Evolutionary conservation across 2,329 filamentous ascomycete species (phyloP), one percentile per base, ranked within the genome.

Genomic region (Aspergillus transmontanensis): DNA sequence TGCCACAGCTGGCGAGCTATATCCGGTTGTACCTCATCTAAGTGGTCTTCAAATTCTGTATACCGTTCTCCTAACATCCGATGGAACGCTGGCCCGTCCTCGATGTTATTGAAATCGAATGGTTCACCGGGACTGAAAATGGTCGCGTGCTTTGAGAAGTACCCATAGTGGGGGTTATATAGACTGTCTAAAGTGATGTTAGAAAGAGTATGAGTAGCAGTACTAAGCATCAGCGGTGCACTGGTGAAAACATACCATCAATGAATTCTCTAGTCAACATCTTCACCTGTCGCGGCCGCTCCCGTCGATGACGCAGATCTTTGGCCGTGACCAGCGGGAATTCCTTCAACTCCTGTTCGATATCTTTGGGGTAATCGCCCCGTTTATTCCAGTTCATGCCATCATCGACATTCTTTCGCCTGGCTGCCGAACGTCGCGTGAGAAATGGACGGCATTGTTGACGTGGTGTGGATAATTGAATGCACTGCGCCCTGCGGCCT

Each of bases 251-350:
- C 69, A 69, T 75, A 93, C 91, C 94, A 78, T 99, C 95, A 75
- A 99, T 95, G 75, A 99, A 99, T 83, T 99, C 96, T 68, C 96
- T 87, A 76, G 96, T 91, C 73, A 97, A 82, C 95, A 99, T 99
- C 86, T 97, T 97, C 69, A 97, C 94, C 77, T 91, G 86, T 73
- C 87, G 87, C 51, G 95, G 95, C 73, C 95, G 84, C 75, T 96
- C 90, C 59, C 82, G 89, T 59, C 91, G 85, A 68, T 79, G 82
- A 69, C 90, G 89, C 69, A 99, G 81, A 65, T 93, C 89, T 68
- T 90, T 85, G n/a, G 93, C 87, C 10, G 93, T 96, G 56, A 99
- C 90, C 75, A 90, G 88, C 0, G 95, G 94, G 73, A 92, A 97
- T 72, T 87, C 85, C 65, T 88, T 85, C 76, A 94, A 94, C 78